Evolutionary conservation across 192 early-diverging fungal genomes (phyloP).

Genomic region (Rhizophagus prolifer): DNA sequence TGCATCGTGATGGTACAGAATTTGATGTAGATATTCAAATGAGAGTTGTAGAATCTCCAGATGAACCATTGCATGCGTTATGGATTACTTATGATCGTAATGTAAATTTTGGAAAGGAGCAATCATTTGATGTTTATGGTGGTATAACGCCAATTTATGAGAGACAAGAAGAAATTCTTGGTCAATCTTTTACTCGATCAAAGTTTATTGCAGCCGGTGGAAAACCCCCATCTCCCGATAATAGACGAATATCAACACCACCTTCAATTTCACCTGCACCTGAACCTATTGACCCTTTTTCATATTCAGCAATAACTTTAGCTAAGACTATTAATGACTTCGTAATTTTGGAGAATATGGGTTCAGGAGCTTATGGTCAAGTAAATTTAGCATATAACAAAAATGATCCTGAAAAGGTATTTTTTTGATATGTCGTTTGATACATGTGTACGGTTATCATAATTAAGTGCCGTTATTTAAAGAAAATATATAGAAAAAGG

Average conservation of each 20-base stretch:
- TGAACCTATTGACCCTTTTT: constrained; percentile 14
- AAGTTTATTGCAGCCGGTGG: constrained; percentile 23
- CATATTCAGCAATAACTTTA: constrained; percentile 49
- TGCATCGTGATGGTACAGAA: constrained; percentile 61
- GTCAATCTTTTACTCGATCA: constrained; percentile 22
- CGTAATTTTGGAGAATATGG: constrained; percentile 59
- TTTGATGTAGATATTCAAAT: constrained; percentile 63
- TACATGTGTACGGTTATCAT: background rate
- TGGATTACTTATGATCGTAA: constrained; percentile 66
- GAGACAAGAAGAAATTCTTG: constrained; percentile 23
- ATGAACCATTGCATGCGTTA: constrained; percentile 53
- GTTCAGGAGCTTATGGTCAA: constrained; percentile 71
- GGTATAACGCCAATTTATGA: background rate
- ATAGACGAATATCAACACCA: constrained; percentile 13
- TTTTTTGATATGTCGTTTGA: no score
- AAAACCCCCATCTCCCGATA: constrained; percentile 19
- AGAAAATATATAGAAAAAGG: constrained; percentile 38
- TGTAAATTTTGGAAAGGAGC: constrained; percentile 42
- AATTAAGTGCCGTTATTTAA: background rate
- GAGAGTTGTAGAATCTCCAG: constrained; percentile 48
- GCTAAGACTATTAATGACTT: constrained; percentile 55
- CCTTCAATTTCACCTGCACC: constrained; percentile 13
- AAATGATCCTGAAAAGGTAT: constrained; percentile 48
- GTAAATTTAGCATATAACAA: constrained; percentile 60
- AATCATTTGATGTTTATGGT: constrained; percentile 4